Conservation (phyloP, 257 asterid species). For the Primulina eburnea region DNA sequence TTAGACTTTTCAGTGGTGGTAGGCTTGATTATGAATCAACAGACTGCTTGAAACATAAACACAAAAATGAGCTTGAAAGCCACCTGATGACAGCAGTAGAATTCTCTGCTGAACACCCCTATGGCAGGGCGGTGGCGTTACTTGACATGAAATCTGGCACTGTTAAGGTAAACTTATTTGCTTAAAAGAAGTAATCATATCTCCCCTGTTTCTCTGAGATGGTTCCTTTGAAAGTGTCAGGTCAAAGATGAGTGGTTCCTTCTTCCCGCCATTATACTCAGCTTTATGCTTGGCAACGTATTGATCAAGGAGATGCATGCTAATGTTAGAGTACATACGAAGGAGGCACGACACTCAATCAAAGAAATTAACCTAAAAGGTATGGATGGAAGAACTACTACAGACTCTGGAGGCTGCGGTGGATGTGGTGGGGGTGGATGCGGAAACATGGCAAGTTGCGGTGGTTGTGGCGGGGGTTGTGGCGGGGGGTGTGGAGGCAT, state of each 20-base stretch:
- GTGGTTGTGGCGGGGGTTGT: neutral
- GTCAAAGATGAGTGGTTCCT: conserved; percentile 76
- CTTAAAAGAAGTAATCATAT: neutral
- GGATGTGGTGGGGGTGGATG: neutral
- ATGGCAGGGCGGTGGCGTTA: conserved; percentile 76
- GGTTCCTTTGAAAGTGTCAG: conserved; percentile 36
- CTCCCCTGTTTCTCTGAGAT: conserved; percentile 9
- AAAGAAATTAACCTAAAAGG: conserved; percentile 21
- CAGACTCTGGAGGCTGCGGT: neutral
- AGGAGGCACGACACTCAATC: conserved; percentile 27
- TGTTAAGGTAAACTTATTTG: conserved; percentile 45
- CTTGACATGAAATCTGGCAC: conserved; percentile 62
- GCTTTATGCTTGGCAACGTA: conserved; percentile 48
- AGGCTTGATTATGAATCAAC: conserved; percentile 76
- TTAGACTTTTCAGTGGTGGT: conserved; percentile 61
- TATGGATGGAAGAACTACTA: neutral
- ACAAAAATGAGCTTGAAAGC: conserved; percentile 37
- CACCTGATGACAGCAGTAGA: conserved; percentile 70
- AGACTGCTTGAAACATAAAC: conserved; percentile 52
- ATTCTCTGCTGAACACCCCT: conserved; percentile 72
- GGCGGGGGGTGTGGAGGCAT: neutral
- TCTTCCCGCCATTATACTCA: conserved; percentile 49
- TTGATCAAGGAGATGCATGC: conserved; percentile 42
- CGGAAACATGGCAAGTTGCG: too few species aligned
- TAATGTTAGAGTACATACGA: conserved; percentile 29